Evolutionary conservation across 371 early-diverging fungal genomes (phyloP), one percentile per base, ranked within the genome.

Genomic region (Rhizomucor pusillus): DNA sequence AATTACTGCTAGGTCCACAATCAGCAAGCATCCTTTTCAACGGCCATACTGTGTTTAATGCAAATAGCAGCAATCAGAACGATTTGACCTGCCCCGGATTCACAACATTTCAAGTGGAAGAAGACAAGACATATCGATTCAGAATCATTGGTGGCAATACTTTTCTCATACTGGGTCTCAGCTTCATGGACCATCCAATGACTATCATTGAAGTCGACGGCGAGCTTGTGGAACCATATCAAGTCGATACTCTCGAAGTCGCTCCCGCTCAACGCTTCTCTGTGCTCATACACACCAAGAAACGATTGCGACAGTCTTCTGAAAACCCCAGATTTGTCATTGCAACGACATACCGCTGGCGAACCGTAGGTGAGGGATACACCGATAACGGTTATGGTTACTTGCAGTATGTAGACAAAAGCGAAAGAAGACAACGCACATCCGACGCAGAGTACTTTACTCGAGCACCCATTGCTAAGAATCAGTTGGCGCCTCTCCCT

Each of bases 141-240:
- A 64, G 77, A 0, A 47, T 76, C 2, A 62, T 76, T 36, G 73
- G 73, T n/a, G 60, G 66, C 10, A 62, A 63, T 0, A 47, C 63
- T 5, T 71, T 71, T 33, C 66, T 63, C 14, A 68, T 71, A 11
- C 37, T 68, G 1, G 61, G 60, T 9, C 65, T 75, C 40, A 63
- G 47, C 0, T 71, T 75, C 37, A 65, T 62, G 2, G 43, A 52
- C 2, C 75, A 75, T 36, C 57, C 43, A 1, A 18, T 75, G 56
- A 71, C 71, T 0, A 66, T 75, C 13, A 71, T 75, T 19, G 75
- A 75, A 46, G 63, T 69, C 5, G 75, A 75, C 41, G 75, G 75
- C 10, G 66, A 66, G 14, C 22, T 61, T 7, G 47, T 62, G 0
- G 54, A 75, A 33, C 71, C 70, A 1, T 66, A 62, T 24, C 54